These are phyloP conservation scores for Cystobasidium onofrii DNA, from an alignment of 768 basidiomycete genomes.

Conservation along the genomic window DNA sequence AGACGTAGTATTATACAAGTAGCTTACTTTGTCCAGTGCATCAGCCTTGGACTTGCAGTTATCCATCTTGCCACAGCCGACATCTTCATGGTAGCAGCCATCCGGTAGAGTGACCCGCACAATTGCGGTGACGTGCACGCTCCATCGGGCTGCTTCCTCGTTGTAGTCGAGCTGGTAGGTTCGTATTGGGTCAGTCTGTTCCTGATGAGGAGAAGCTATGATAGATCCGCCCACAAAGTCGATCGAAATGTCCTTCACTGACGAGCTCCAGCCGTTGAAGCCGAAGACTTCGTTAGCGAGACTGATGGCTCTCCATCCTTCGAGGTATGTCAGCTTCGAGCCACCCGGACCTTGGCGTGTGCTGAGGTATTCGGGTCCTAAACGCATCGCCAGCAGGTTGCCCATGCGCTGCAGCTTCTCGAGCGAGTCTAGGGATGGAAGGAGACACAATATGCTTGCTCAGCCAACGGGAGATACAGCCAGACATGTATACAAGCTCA, in stretches of 20 bases:
- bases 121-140: conserved; percentile 71
- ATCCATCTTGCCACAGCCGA: conserved; percentile 80
- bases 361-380: conserved; percentile 90
- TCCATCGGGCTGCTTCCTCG: conserved; percentile 59
- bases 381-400: conserved; percentile 58
- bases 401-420: conserved; percentile 55
- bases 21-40: conserved; percentile 78
- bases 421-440: not conserved
- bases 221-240: conserved; percentile 44
- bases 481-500: not conserved
- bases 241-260: conserved; percentile 44
- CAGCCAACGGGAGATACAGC: not conserved
- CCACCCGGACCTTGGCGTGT: conserved; percentile 74
- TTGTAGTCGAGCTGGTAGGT: conserved; percentile 60
- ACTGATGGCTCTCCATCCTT: conserved; percentile 97
- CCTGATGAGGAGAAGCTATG: too few species aligned
- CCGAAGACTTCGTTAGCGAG: conserved; percentile 98
- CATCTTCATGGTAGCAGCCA: conserved; percentile 83
- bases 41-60: conserved; percentile 75
- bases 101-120: conserved; percentile 79
- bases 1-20: too few species aligned
- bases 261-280: conserved; percentile 58
- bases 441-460: not conserved
- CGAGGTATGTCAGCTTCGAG: conserved; percentile 79
- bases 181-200: too few species aligned